Conservation (phyloP, 2,329 filamentous ascomycete species). For the Aureobasidium sp. region DNA sequence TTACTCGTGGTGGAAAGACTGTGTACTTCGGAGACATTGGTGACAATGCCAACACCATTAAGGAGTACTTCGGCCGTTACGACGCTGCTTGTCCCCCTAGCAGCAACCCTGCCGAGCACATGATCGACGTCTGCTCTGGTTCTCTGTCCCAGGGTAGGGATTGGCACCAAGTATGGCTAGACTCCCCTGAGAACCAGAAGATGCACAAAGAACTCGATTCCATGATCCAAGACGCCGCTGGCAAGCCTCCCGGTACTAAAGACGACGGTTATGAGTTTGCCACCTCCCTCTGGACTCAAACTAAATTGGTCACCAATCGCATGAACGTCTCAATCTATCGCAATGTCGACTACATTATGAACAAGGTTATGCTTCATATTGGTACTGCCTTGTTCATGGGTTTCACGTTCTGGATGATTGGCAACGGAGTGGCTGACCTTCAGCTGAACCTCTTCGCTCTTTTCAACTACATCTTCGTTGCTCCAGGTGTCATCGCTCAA, state of each 20-base stretch:
- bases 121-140: slow-evolving; percentile 43
- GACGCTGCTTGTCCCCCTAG: slow-evolving; percentile 46
- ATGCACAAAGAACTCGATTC: slow-evolving; percentile 36
- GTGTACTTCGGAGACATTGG: slow-evolving; percentile 59
- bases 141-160: slow-evolving; percentile 39
- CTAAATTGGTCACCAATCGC: slow-evolving; percentile 36
- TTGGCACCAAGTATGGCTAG: slow-evolving; percentile 41
- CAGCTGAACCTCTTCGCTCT: slow-evolving; percentile 30
- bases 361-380: slow-evolving; percentile 54
- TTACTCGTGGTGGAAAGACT: slow-evolving; percentile 58
- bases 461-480: slow-evolving; percentile 32
- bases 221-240: slow-evolving; percentile 33
- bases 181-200: slow-evolving; percentile 30
- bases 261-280: slow-evolving; percentile 41
- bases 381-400: slow-evolving; percentile 43
- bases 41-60: slow-evolving; percentile 34
- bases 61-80: slow-evolving; percentile 47
- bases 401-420: slow-evolving; percentile 44
- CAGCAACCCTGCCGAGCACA: slow-evolving; percentile 50
- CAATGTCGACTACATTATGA: slow-evolving; percentile 60
- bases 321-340: slow-evolving; percentile 57
- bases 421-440: slow-evolving; percentile 30
- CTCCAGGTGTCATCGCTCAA: slow-evolving; percentile 46
- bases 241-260: slow-evolving; percentile 30
- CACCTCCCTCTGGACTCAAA: slow-evolving; percentile 37